Base-by-base conservation (phyloP, 306 rosid genomes). In the Prunus fruticosa region DNA sequence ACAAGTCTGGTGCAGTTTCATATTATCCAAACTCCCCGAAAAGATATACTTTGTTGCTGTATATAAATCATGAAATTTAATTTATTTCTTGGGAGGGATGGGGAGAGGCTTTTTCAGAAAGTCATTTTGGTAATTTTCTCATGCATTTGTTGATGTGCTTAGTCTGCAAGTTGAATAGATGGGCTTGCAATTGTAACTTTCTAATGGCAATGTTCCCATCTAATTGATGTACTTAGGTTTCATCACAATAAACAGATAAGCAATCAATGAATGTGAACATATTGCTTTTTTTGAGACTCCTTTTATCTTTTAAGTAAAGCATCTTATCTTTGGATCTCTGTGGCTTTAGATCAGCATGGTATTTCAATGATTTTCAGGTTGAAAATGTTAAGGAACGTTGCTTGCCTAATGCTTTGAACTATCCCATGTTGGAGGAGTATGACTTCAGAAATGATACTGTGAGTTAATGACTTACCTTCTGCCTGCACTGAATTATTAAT, bases 401-500 rank as follows among this genome's bases (percentile, higher is more conserved):
- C 84, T 80, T 94, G 92, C 96, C 97, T 50, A 89, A 89, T 84
- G 96, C 95, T 34, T 82, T 94, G 74, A 92, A 94, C 85, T 94
- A 90, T 89, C 98, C 98, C 64, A 94, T 94, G 98, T 80, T 94
- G 86, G 98, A 94, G 89, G 98, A 91, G 90, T 94, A 94, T 52
- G 98, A 94, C 87, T 94, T 94, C 87, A 86, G 96, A 89, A 94
- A 94, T 61, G 98, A 95, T 83, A 92, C 96, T 0, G 98, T 92
- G 78, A 92, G 95, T 86, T 72, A 57, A 78, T 49, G 30, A 67
- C 64, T 49, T 53, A 51, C 46, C 63, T 43, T 71, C 47, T 38
- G 63, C 67, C 25, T 76, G 53, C 56, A 20, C 22, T 58, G 14
- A 49, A 62, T 15, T 61, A 74, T n/a, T 19, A 25, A 27, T 23